Evolutionary conservation across 345 rosid species (phyloP).

Genomic region (Erucastrum elatum): DNA sequence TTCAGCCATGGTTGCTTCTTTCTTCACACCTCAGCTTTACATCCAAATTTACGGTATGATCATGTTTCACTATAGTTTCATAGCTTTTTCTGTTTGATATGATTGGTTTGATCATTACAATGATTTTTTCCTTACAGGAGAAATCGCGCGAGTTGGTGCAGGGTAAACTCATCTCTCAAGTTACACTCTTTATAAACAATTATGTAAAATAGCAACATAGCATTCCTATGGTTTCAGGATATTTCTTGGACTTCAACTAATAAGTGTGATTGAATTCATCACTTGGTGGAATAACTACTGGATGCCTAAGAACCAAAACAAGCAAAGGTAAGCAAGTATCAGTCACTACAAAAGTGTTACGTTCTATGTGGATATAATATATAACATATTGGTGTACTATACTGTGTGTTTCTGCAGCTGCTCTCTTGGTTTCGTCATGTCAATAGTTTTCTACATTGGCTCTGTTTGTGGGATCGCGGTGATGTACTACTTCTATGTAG

Average conservation of each 20-base stretch:
- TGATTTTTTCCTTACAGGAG: slow-evolving; percentile 54
- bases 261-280: slow-evolving; percentile 80
- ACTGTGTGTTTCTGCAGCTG: slow-evolving; percentile 47
- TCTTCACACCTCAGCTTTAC: slow-evolving; percentile 61
- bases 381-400: background rate
- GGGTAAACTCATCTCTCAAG: slow-evolving; percentile 51
- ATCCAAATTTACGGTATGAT: slow-evolving; percentile 72
- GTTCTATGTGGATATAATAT: background rate
- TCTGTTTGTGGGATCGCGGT: slow-evolving; percentile 57
- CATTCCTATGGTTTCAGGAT: slow-evolving; percentile 43
- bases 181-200: background rate
- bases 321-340: slow-evolving; percentile 50
- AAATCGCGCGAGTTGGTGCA: slow-evolving; percentile 81
- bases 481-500: slow-evolving; percentile 58
- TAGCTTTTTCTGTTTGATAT: background rate
- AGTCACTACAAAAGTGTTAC: background rate
- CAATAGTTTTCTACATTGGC: slow-evolving; percentile 55
- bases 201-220: background rate
- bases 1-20: slow-evolving; percentile 51
- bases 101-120: background rate
- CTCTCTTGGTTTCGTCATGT: slow-evolving; percentile 64
- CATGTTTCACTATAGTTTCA: background rate
- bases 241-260: slow-evolving; percentile 81
- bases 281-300: slow-evolving; percentile 90
- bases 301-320: slow-evolving; percentile 62